These are phyloP conservation scores for Chenopodium berlandieri DNA, from an alignment of 148 eudicot genomes.

Conservation along the genomic window DNA sequence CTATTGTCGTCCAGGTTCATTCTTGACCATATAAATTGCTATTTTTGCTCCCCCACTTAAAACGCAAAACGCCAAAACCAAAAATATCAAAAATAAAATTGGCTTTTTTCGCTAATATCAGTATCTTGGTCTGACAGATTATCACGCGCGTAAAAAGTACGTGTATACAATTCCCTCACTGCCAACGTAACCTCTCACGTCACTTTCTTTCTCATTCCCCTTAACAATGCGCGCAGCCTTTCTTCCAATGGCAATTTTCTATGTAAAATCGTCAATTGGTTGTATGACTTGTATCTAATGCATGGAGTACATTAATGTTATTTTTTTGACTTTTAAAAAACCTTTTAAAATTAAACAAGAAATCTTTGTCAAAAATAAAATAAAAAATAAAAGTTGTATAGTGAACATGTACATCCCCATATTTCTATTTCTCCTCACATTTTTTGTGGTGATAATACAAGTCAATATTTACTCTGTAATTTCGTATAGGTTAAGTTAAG, in stretches of 20 bases:
- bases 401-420: too few relatives aligned
- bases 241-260: not conserved
- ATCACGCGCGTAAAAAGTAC: not conserved
- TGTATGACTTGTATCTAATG: too few relatives aligned
- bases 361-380: too few relatives aligned
- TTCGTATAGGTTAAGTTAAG: too few relatives aligned
- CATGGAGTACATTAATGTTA: too few relatives aligned
- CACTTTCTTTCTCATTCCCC: conserved; percentile 5
- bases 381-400: too few relatives aligned
- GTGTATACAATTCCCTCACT: not conserved
- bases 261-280: too few relatives aligned
- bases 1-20: conserved; percentile 9
- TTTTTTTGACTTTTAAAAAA: too few relatives aligned
- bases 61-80: not conserved
- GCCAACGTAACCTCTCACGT: conserved; percentile 5
- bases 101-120: not conserved
- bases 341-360: too few relatives aligned
- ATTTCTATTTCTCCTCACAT: too few relatives aligned
- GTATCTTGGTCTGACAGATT: not conserved
- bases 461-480: too few relatives aligned
- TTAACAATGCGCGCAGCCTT: not conserved
- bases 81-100: not conserved
- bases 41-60: not conserved
- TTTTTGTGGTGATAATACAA: too few relatives aligned
- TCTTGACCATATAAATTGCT: not conserved